Evolutionary conservation across 2,329 filamentous ascomycete genomes (phyloP).

Genomic region (Blumeria hordei): DNA sequence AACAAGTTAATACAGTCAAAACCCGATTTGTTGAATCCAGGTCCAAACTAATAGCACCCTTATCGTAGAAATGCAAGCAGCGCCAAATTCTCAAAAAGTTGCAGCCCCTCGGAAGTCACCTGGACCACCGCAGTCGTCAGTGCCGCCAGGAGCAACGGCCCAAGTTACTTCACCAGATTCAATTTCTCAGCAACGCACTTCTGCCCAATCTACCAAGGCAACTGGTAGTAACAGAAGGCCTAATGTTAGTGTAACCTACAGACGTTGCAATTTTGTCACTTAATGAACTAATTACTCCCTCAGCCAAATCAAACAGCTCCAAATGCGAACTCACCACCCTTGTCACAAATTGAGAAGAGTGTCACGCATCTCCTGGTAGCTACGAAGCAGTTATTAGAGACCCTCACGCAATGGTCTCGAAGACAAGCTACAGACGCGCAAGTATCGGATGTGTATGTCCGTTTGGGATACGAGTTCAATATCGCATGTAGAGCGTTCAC

Average conservation of each 20-base stretch:
- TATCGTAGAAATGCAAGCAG: constrained; percentile 23
- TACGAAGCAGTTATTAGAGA: constrained; percentile 93
- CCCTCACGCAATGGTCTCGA: constrained; percentile 90
- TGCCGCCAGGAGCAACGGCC: constrained; percentile 26
- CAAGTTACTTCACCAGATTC: constrained; percentile 32
- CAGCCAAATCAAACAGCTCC: constrained; percentile 6
- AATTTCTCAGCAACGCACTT: constrained; percentile 33
- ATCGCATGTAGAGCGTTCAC: constrained; percentile 93
- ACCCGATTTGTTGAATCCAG: no score
- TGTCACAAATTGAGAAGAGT: constrained; percentile 97
- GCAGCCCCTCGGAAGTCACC: constrained; percentile 36
- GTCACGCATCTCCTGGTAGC: constrained; percentile 93
- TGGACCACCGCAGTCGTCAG: constrained; percentile 17
- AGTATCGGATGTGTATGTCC: constrained; percentile 94
- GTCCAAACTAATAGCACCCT: no score
- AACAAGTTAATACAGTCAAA: no score
- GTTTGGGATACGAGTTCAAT: constrained; percentile 96
- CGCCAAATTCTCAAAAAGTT: constrained; percentile 25
- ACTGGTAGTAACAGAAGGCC: constrained; percentile 20
- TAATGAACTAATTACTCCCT: constrained; percentile 3
- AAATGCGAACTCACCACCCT: constrained; percentile 10
- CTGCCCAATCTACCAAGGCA: constrained; percentile 32
- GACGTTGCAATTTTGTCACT: not conserved
- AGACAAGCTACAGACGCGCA: constrained; percentile 77
- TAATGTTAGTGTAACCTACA: constrained; percentile 26